Evolutionary conservation across 331 rosid species (phyloP), one percentile per base, ranked within the genome.

Genomic region (Malus hybrid): DNA sequence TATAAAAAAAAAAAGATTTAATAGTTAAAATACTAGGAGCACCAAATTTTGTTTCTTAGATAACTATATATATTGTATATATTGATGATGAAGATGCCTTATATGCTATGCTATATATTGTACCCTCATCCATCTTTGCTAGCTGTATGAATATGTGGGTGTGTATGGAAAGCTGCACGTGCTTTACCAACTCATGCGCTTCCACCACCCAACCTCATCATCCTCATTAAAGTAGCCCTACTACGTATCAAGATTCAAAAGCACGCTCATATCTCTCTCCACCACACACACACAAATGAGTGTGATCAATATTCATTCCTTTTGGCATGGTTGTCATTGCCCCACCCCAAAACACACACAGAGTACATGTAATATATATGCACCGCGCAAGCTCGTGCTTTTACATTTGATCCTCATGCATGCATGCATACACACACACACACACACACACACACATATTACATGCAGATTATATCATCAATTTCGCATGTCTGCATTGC

Each of bases 151-250:
- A 16, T 56, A 4, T 22, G 12, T 72, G 31, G 7, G 61, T 72
- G 31, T 14, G 61, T 31, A n/a, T 48, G 34, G 16, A 20, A 36
- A 57, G 68, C 34, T 69, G 70, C 76, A 87, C 91, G 86, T 89
- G 97, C 89, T 54, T 42, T 81, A 87, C 87, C 94, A 88, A 80
- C 93, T 84, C 85, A 85, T 84, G 65, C 73, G 70, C 82, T 79
- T 48, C 20, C 36, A 48, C 77, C 66, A 63, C 75, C 71, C 75
- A 24, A 60, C 60, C 71, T 77, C 71, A 63, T 79, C 66, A 71
- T 57, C 48, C 14, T 42, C 48, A 42, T 65, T 33, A 65, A 46
- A 24, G 48, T 68, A 68, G 56, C 59, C 57, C 76, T 61, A 67
- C 71, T 24, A 60, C 48, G 48, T 42, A 42, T 10, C 48, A 42